Conservation (phyloP, 2,329 filamentous ascomycete genomes). For the Hymenoscyphus repandus region DNA sequence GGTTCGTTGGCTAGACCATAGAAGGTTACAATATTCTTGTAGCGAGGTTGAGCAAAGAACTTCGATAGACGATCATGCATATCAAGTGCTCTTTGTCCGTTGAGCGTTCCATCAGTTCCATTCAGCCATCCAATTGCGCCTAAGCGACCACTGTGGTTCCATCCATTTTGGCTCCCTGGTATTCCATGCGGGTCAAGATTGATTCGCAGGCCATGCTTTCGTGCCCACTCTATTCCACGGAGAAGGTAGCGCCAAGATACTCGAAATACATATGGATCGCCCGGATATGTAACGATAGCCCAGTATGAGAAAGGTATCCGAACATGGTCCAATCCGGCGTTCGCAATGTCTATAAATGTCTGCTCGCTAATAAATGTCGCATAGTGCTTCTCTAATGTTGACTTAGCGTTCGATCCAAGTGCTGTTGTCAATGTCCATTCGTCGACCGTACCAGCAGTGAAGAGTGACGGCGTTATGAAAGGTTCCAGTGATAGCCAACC, state of each 20-base stretch:
- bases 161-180: slow-evolving; percentile 92
- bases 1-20: slow-evolving; percentile 96
- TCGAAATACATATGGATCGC: slow-evolving; percentile 80
- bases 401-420: slow-evolving; percentile 61
- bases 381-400: slow-evolving; percentile 84
- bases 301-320: slow-evolving; percentile 94
- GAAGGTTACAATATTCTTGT: slow-evolving; percentile 85
- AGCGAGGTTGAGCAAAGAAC: slow-evolving; percentile 91
- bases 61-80: slow-evolving; percentile 80
- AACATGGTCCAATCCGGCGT: slow-evolving; percentile 92
- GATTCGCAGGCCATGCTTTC: slow-evolving; percentile 84
- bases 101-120: slow-evolving; percentile 74
- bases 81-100: slow-evolving; percentile 76
- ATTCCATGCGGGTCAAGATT: slow-evolving; percentile 92
- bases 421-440: slow-evolving; percentile 75
- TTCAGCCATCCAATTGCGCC: slow-evolving; percentile 84
- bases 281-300: slow-evolving; percentile 80
- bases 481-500: slow-evolving; percentile 94
- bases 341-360: slow-evolving; percentile 78
- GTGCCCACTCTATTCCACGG: slow-evolving; percentile 86
- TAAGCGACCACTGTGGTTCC: slow-evolving; percentile 89
- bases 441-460: slow-evolving; percentile 72
- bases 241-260: slow-evolving; percentile 92
- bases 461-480: slow-evolving; percentile 91
- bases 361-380: slow-evolving; percentile 79